Conservation (phyloP, 2,329 filamentous ascomycete species). For the Talaromyces funiculosus region DNA sequence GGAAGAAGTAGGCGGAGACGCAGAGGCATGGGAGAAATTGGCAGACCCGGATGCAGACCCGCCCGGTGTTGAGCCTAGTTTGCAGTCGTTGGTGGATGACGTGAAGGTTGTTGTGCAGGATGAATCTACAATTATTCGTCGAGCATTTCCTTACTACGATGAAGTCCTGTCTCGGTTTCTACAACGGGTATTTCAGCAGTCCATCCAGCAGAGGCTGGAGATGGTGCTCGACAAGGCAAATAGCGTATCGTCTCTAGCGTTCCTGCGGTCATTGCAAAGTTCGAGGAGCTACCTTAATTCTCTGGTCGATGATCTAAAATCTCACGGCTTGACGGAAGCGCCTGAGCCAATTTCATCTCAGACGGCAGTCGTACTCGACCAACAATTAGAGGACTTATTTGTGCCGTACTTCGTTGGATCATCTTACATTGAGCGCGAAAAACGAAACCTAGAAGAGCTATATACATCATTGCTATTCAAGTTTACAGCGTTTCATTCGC, state of each 20-base stretch:
- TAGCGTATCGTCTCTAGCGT: constrained; percentile 84
- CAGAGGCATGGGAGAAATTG: constrained; percentile 79
- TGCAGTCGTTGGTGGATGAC: constrained; percentile 89
- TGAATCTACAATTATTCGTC: constrained; percentile 93
- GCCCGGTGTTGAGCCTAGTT: constrained; percentile 81
- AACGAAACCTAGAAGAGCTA: constrained; percentile 66
- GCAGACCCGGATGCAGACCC: constrained; percentile 92
- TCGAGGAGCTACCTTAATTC: constrained; percentile 82
- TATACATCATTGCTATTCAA: constrained; percentile 93
- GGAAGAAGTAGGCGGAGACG: constrained; percentile 63
- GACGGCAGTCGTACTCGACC: constrained; percentile 65
- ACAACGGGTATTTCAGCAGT: constrained; percentile 95
- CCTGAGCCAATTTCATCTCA: constrained; percentile 85
- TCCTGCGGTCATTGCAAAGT: constrained; percentile 82
- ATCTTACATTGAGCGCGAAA: constrained; percentile 61
- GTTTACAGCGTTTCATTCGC: constrained; percentile 82
- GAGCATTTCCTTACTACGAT: constrained; percentile 93
- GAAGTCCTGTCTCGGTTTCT: constrained; percentile 89
- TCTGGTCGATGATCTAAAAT: constrained; percentile 86
- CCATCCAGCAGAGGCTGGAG: constrained; percentile 90
- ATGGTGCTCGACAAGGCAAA: constrained; percentile 94
- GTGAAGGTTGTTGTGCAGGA: constrained; percentile 94
- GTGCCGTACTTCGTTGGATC: constrained; percentile 61
- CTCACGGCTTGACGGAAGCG: constrained; percentile 90
- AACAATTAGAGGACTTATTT: constrained; percentile 62